Base-by-base conservation (phyloP, 139 green algal genomes). In the Astrephomene gubernaculifera region DNA sequence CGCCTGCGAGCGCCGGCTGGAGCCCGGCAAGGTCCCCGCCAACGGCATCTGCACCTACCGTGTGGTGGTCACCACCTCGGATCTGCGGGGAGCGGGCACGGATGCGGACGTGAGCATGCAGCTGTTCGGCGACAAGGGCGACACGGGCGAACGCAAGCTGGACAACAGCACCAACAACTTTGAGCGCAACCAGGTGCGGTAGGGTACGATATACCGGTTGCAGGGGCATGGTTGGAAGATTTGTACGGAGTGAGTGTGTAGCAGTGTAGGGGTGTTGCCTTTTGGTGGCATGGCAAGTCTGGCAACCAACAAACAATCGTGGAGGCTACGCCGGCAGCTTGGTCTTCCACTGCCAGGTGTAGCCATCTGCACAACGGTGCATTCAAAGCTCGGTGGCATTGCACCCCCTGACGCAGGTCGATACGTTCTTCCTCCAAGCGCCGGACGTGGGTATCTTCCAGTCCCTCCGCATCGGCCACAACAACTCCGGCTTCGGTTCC, bases 341-440 rank as follows among this genome's bases (percentile, higher is more conserved):
- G 49, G n/a, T n/a, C n/a, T n/a, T n/a, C n/a, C n/a, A n/a, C n/a
- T n/a, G n/a, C n/a, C n/a, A n/a, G n/a, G n/a, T n/a, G n/a, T n/a
- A n/a, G n/a, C n/a, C n/a, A n/a, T n/a, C n/a, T n/a, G n/a, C n/a
- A n/a, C n/a, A n/a, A n/a, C n/a, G n/a, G n/a, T n/a, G n/a, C n/a
- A n/a, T n/a, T n/a, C n/a, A n/a, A n/a, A n/a, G n/a, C n/a, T n/a
- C n/a, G n/a, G n/a, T n/a, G n/a, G n/a, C 60, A 10, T 45, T 86
- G 70, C 70, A 65, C 52, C 41, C 27, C 57, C 2, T 74, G 19
- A 43, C 39, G 29, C 82, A 93, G 86, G 79, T 83, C 12, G 90
- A 94, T 61, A 94, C 88, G 1, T 92, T 94, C 81, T 92, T 94
- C 87, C 63, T 94, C 17, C 78, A 83, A n/a, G 85, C 68, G 25